Evolutionary conservation across 805 yeast genomes (phyloP), one percentile per base, ranked within the genome.

Genomic region (Cyberlindnera amylophila): DNA sequence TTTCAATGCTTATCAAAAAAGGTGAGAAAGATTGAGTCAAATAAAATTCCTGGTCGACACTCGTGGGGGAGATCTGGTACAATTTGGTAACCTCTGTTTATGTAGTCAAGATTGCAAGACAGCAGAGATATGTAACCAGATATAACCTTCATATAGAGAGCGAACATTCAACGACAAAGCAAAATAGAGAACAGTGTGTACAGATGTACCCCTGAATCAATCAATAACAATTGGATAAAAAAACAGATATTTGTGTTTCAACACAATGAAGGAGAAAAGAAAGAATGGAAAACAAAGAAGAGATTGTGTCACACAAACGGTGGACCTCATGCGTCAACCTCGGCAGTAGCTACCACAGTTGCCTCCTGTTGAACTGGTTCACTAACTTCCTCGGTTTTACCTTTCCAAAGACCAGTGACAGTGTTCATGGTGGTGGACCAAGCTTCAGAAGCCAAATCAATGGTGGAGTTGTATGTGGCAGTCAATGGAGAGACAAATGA

Each of bases 391-490:
- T 33, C 36, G 24, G 36, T 15, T 10, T 13, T n/a, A 6, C 18
- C 16, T 14, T 13, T 13, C 30, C 30, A 27, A 12, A 27, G 14
- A 23, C 30, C 14, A 2, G 44, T 40, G 30, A 39, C 27, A 13
- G 38, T 15, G 24, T 24, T 32, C 32, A 37, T 28, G 5, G 55
- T 41, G 23, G 39, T 38, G 11, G 8, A 16, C 39, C 60, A 44
- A 17, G 60, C 57, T 46, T 67, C 72, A 24, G 50, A 45, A 32
- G 62, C 61, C 38, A 68, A 50, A 23, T 57, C 64, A 7, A 44
- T 32, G 3, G 63, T 41, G 1, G 72, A 59, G 31, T 55, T 50
- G 42, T 56, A 62, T 7, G 65, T 51, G 11, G 70, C 72, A 16
- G 29, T 42, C 41, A 62, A 49, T 6, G 67, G 58, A 23, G 64